These are phyloP conservation scores for Evernia prunastri DNA, from an alignment of 495 filamentous ascomycete genomes.

Conservation along the genomic window DNA sequence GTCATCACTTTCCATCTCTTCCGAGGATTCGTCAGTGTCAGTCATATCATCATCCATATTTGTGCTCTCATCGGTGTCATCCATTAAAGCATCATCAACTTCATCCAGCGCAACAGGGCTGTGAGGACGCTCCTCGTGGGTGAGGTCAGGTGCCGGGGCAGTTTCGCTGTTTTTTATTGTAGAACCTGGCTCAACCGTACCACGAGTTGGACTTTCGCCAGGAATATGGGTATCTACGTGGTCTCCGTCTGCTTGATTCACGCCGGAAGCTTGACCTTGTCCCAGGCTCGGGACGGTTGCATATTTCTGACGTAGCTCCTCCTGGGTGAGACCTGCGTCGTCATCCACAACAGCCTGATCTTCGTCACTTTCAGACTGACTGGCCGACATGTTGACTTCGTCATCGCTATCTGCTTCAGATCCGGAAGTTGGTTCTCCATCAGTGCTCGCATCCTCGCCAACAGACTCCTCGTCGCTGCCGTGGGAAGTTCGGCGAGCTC, in stretches of 20 bases:
- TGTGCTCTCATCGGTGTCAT: constrained; percentile 74
- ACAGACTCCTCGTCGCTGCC: constrained; percentile 37
- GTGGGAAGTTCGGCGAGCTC: constrained; percentile 46
- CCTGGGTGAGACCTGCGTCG: constrained; percentile 70
- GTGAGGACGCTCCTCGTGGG: neutral
- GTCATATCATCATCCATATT: constrained; percentile 79
- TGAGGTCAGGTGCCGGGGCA: neutral
- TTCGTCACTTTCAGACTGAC: constrained; percentile 51
- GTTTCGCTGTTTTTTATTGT: neutral
- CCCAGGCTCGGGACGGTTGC: constrained; percentile 51
- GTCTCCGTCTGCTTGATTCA: neutral
- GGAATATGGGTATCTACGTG: neutral
- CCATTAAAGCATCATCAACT: constrained; percentile 58
- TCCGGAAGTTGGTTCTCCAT: constrained; percentile 33
- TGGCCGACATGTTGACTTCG: constrained; percentile 69
- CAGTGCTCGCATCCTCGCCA: constrained; percentile 43
- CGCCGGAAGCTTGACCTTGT: neutral
- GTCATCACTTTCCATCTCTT: constrained; percentile 40
- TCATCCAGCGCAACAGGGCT: constrained; percentile 48
- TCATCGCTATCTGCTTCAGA: constrained; percentile 39
- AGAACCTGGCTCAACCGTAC: neutral
- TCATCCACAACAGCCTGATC: constrained; percentile 48
- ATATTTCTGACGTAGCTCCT: constrained; percentile 75
- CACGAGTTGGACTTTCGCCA: neutral
- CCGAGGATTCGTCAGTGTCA: constrained; percentile 55